Base-by-base conservation (phyloP, 2,329 filamentous ascomycete species). In the Ophiocordyceps unilateralis region DNA sequence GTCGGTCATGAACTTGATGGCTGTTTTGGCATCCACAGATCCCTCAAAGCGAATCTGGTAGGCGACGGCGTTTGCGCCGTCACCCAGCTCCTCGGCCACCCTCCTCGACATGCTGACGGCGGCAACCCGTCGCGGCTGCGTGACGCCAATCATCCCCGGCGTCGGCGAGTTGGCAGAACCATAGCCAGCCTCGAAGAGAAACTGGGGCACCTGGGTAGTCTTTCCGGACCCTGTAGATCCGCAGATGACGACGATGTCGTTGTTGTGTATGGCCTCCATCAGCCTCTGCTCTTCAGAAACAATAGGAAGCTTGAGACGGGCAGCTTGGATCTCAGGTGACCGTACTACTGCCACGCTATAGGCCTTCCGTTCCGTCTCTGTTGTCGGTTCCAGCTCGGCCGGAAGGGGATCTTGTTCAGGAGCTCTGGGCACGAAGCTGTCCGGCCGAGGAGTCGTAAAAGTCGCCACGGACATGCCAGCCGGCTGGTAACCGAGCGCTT, bases 1-100 rank as follows among this genome's bases (percentile, higher is more conserved):
- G 60, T 98, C 91, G 0, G 91, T 98, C 88, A 98, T 95, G 64
- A 96, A 98, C 59, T 98, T 98, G 58, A 98, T 76, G 6, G 85
- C 83, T 0, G 91, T 98, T 42, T 86, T 81, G 23, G 78, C 68
- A 41, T 78, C 76, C 2, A 83, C 78, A 0, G 80, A 89, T 41
- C 82, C 86, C 56, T 98, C 91, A 50, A 96, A 98, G 21, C 93
- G 82, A 52, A 98, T 95, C 58, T 88, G 91, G 58, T 96, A 93
- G 5, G 84, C 85, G 7, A 98, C 88, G 40, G 74, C 74, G 22
- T 80, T 69, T n/a, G 78, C 78, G 52, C 81, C 76, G 40, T 83
- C 70, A 1, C 86, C 87, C 37, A 98, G 62, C 57, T 98, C 91
- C 48, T 88, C 78, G 0, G 74, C 78, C 20, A 98, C 89, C 57